Conservation (phyloP, 306 rosid species). For the Echinosophora koreensis region DNA sequence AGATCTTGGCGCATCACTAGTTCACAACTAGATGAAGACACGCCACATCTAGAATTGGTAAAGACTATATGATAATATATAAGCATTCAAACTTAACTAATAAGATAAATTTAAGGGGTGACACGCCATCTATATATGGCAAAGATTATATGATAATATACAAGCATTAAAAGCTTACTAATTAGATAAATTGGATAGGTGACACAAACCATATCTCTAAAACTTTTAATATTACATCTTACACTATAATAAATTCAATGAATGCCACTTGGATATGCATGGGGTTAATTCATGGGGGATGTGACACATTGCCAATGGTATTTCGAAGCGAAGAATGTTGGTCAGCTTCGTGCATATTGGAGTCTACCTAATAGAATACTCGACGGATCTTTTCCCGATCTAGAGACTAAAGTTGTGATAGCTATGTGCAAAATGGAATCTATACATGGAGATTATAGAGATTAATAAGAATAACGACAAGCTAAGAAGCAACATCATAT, state of each 20-base stretch:
- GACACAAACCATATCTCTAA: background rate
- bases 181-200: constrained; percentile 22
- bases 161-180: constrained; percentile 21
- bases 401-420: background rate
- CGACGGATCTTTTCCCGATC: background rate
- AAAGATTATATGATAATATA: constrained; percentile 1
- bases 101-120: constrained; percentile 25
- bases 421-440: background rate
- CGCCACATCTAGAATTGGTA: constrained; percentile 22
- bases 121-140: constrained; percentile 5
- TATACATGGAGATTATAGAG: background rate
- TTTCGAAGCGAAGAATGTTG: background rate
- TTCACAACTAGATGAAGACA: constrained; percentile 23
- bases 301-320: constrained; percentile 29
- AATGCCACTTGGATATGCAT: constrained; percentile 13
- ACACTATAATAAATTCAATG: background rate
- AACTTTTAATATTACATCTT: background rate
- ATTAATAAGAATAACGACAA: constrained; percentile 26
- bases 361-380: constrained; percentile 9
- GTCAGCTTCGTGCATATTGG: constrained; percentile 19
- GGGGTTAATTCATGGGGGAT: background rate
- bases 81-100: background rate
- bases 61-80: constrained; percentile 15
- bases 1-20: background rate
- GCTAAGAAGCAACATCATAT: background rate